phyloP scores from a whole-genome alignment of 2,329 filamentous ascomycete species.

The Fusarium pininemorale region DNA sequence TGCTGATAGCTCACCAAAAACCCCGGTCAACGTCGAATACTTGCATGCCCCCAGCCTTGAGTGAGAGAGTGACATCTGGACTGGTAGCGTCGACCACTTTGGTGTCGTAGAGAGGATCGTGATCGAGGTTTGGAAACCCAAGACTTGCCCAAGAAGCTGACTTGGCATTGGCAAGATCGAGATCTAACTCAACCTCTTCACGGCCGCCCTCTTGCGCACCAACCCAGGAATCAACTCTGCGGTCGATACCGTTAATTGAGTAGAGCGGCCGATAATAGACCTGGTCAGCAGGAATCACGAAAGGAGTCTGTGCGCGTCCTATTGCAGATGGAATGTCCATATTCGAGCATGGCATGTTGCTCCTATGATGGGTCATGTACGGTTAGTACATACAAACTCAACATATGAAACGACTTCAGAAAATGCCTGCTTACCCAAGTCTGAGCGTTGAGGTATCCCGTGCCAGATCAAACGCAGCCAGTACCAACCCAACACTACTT shows the following conservation, averaged over 20 bases:
- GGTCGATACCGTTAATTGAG: not conserved
- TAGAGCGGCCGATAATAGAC: not conserved
- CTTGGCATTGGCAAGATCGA: not conserved
- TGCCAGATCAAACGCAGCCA: not conserved
- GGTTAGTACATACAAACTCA: not conserved
- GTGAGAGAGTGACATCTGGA: not conserved
- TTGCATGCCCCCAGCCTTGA: not conserved
- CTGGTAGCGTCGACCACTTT: not conserved
- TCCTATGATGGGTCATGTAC: not conserved
- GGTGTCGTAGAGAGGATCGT: not conserved
- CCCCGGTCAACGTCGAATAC: not conserved
- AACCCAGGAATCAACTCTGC: not conserved
- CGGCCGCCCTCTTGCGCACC: accelerated
- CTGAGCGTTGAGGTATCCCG: not conserved
- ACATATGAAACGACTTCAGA: accelerated
- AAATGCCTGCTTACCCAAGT: not conserved
- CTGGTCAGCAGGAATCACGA: not conserved
- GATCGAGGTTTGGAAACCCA: not conserved
- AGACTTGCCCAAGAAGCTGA: not conserved
- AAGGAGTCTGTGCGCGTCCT: not conserved
- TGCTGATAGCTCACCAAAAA: not conserved
- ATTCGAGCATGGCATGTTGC: not conserved
- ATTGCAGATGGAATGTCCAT: not conserved
- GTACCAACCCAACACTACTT: not conserved
- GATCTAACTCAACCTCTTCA: not conserved